Evolutionary conservation across 2,329 filamentous ascomycete genomes (phyloP).

Genomic region (Colletotrichum cuscutae): DNA sequence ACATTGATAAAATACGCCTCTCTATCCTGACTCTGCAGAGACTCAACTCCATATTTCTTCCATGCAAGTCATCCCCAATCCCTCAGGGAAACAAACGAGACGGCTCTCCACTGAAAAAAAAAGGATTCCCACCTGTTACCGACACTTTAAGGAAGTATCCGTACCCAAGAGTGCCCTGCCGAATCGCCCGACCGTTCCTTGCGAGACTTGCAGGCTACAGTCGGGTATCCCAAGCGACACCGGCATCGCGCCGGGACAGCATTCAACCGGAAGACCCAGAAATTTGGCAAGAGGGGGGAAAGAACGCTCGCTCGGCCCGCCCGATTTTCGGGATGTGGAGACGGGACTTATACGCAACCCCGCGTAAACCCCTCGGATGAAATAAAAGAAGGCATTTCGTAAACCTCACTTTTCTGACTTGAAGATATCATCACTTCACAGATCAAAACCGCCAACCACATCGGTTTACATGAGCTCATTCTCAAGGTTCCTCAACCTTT

Average conservation of each 20-base stretch:
- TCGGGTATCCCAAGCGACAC: background rate
- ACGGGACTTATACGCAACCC: slow-evolving; percentile 31
- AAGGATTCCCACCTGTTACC: background rate
- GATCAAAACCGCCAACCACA: background rate
- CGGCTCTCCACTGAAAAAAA: background rate
- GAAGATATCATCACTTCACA: background rate
- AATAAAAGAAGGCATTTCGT: background rate
- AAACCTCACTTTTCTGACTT: background rate
- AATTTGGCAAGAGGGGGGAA: slow-evolving; percentile 1
- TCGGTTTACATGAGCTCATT: slow-evolving; percentile 2
- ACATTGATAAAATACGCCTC: background rate
- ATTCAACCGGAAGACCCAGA: slow-evolving; percentile 24
- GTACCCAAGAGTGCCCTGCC: background rate
- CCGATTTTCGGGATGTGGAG: slow-evolving; percentile 33
- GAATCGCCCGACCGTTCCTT: background rate
- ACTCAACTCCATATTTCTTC: background rate
- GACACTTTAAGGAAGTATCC: background rate
- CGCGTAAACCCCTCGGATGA: slow-evolving; percentile 8
- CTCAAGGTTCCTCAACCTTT: background rate
- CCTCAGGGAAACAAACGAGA: background rate
- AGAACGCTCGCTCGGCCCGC: slow-evolving; percentile 18
- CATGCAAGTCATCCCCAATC: background rate
- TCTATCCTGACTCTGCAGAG: too few relatives aligned
- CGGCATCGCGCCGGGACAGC: slow-evolving; percentile 25
- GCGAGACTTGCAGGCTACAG: background rate